Conservation (phyloP, 2,329 filamentous ascomycete genomes). For the Beauveria sp. region DNA sequence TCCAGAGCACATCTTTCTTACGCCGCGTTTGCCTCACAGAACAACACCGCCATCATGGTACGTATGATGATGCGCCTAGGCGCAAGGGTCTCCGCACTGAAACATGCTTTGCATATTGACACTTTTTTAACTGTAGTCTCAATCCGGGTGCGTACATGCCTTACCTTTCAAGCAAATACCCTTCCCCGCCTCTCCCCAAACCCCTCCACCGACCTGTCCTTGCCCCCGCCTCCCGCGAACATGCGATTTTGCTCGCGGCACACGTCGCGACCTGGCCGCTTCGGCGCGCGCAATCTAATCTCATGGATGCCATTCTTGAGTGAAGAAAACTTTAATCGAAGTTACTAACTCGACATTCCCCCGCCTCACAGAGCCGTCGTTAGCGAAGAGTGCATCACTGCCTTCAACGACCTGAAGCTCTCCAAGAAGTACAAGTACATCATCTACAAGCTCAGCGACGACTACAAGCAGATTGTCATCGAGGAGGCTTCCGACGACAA, state of each 20-base stretch:
- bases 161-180: constrained; percentile 13
- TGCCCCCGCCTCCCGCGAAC: constrained; percentile 5
- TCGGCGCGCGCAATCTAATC: too few species aligned
- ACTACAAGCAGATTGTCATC: constrained; percentile 75
- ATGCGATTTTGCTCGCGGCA: constrained; percentile 1
- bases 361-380: constrained; percentile 55
- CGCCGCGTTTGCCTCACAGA: neutral
- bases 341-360: neutral
- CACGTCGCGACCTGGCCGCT: neutral
- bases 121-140: constrained; percentile 40
- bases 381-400: constrained; percentile 59
- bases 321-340: neutral
- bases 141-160: constrained; percentile 54
- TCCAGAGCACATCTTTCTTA: constrained; percentile 3
- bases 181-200: constrained; percentile 8
- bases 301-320: neutral
- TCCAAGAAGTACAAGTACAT: constrained; percentile 77
- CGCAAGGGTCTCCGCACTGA: neutral
- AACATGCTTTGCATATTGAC: neutral
- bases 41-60: constrained; percentile 10
- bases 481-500: constrained; percentile 61
- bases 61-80: constrained; percentile 1
- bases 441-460: constrained; percentile 80
- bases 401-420: constrained; percentile 79
- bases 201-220: constrained; percentile 6